phyloP scores from a whole-genome alignment of 345 rosid genomes.

The Citrus trifoliata region DNA sequence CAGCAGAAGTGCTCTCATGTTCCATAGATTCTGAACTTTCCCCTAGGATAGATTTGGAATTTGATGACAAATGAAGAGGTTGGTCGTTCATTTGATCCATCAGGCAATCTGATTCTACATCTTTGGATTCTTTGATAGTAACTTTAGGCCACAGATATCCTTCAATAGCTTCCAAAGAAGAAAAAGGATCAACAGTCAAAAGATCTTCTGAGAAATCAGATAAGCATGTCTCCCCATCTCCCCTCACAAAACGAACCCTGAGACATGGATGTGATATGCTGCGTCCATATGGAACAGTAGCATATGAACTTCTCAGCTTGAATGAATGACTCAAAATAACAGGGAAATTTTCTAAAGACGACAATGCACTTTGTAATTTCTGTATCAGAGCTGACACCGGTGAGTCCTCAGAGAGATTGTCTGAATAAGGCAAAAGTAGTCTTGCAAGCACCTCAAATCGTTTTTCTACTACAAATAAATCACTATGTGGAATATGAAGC shows the following conservation, averaged over 20 bases:
- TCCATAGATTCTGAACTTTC: conserved; percentile 50
- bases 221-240: conserved; percentile 63
- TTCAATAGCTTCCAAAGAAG: conserved; percentile 61
- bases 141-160: conserved; percentile 67
- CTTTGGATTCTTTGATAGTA: conserved; percentile 28
- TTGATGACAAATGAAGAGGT: conserved; percentile 34
- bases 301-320: conserved; percentile 61
- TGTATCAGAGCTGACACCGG: conserved; percentile 50
- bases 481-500: conserved; percentile 21
- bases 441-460: conserved; percentile 67
- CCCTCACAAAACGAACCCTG: conserved; percentile 66
- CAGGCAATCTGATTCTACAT: conserved; percentile 29
- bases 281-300: conserved; percentile 62
- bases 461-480: conserved; percentile 44
- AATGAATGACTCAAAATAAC: conserved; percentile 49
- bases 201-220: conserved; percentile 53
- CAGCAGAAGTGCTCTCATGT: conserved; percentile 30
- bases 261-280: conserved; percentile 57
- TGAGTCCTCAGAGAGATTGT: conserved; percentile 38
- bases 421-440: conserved; percentile 46
- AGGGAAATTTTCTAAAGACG: conserved; percentile 82
- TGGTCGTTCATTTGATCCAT: conserved; percentile 37
- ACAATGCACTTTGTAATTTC: conserved; percentile 74
- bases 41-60: conserved; percentile 43
- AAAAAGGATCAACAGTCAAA: conserved; percentile 76